Conservation (phyloP, 2,329 filamentous ascomycete genomes). For the Monosporascus cannonballus region DNA sequence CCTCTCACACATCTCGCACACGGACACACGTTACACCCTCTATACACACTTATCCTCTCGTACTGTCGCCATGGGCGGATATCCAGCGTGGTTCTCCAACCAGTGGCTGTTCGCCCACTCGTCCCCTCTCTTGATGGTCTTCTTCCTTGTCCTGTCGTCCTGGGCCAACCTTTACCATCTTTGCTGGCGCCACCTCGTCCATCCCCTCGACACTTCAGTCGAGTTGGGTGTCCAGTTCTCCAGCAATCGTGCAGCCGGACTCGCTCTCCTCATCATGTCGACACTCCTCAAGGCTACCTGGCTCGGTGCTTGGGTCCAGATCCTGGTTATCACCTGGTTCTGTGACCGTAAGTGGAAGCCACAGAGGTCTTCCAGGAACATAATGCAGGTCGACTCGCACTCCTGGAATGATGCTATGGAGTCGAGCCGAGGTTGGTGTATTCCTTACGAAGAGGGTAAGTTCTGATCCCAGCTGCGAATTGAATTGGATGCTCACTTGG, state of each 20-base stretch:
- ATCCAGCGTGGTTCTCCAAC: too few species aligned
- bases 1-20: too few species aligned
- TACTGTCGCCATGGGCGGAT: too few species aligned
- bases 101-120: too few species aligned
- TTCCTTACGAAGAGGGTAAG: conserved; percentile 6
- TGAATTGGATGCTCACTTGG: neutral
- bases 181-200: neutral
- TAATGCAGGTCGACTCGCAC: conserved; percentile 6
- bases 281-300: conserved; percentile 9
- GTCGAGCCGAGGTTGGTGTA: neutral
- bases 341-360: conserved; percentile 8
- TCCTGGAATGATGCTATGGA: neutral
- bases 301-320: conserved; percentile 8
- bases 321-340: conserved; percentile 7
- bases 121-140: neutral
- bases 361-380: conserved; percentile 6
- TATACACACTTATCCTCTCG: too few species aligned
- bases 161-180: neutral
- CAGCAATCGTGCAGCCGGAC: conserved; percentile 2
- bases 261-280: conserved; percentile 7
- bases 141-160: neutral
- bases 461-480: neutral
- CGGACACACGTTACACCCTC: too few species aligned
- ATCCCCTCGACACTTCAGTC: neutral
- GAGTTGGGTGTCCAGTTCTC: neutral